A percentile compares a stretch with the other conserved stretches of the same genome.
These are phyloP conservation scores for Ophiostoma piceae DNA, from an alignment of 2,329 filamentous ascomycete species.

Conservation along the genomic window DNA sequence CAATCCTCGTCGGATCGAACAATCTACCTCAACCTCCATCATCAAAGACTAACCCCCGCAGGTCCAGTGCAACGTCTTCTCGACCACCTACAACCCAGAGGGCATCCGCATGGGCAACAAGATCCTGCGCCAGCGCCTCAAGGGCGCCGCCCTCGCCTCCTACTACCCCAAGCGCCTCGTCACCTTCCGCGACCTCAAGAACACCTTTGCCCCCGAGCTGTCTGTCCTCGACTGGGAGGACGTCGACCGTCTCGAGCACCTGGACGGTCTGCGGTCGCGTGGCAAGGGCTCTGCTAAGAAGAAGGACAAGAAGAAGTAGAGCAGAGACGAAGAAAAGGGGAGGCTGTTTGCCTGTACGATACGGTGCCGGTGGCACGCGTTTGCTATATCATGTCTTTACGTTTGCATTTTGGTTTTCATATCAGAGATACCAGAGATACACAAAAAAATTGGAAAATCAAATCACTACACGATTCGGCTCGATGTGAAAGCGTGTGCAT, in stretches of 20 bases:
- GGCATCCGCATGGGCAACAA: constrained; percentile 81
- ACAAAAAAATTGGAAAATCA: not conserved
- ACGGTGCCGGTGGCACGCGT: constrained; percentile 2
- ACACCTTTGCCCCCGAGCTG: constrained; percentile 60
- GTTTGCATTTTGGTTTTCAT: not conserved
- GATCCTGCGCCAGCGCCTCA: constrained; percentile 79
- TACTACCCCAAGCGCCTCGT: constrained; percentile 81
- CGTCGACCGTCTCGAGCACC: constrained; percentile 71
- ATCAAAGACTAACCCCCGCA: constrained; percentile 35
- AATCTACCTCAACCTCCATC: not conserved
- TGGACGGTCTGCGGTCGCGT: constrained; percentile 68
- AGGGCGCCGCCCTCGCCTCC: constrained; percentile 72
- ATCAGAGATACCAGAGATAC: not conserved
- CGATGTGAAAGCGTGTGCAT: no score
- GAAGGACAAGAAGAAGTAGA: constrained; percentile 47
- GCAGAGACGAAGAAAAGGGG: constrained; percentile 1
- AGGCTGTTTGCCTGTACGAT: not conserved
- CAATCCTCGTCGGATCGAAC: not conserved
- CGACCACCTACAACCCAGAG: constrained; percentile 83
- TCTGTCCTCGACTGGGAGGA: constrained; percentile 69
- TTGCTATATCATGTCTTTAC: constrained; percentile 9
- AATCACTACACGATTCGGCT: no score
- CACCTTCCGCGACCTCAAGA: constrained; percentile 68
- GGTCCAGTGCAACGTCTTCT: constrained; percentile 89
- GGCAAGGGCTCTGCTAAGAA: constrained; percentile 88